phyloP scores from a whole-genome alignment of 1,284 basidiomycete species.

The Sanghuangporus weigelae region DNA sequence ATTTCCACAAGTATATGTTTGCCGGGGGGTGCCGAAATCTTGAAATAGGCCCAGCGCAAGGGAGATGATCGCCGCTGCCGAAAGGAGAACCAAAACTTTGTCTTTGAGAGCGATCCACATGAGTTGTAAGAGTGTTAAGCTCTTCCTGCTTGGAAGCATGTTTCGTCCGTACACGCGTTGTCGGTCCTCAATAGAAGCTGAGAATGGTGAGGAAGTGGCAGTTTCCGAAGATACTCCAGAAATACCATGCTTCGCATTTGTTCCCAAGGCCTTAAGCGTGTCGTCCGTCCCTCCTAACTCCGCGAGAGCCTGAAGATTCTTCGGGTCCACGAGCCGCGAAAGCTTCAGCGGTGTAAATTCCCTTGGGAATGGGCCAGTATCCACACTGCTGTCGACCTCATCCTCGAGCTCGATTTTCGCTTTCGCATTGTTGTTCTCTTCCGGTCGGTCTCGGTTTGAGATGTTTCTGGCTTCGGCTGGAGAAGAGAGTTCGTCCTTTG shows the following conservation, averaged over 20 bases:
- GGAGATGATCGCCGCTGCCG: slow-evolving; percentile 88
- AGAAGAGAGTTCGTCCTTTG: neutral
- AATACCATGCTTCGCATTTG: slow-evolving; percentile 56
- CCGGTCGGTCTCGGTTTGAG: neutral
- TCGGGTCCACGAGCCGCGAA: slow-evolving; percentile 87
- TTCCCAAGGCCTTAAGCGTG: slow-evolving; percentile 72
- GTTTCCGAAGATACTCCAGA: slow-evolving; percentile 22
- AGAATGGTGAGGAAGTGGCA: slow-evolving; percentile 25
- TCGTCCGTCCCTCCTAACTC: slow-evolving; percentile 71
- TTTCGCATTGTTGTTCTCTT: neutral
- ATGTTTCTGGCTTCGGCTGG: neutral
- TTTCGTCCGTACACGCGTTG: slow-evolving; percentile 81
- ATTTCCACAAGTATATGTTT: slow-evolving; percentile 36
- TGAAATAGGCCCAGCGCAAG: slow-evolving; percentile 44
- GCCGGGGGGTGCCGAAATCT: slow-evolving; percentile 72
- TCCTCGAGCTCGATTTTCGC: slow-evolving; percentile 19
- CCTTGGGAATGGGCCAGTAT: slow-evolving; percentile 44
- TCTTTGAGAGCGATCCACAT: slow-evolving; percentile 97
- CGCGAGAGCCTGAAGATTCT: slow-evolving; percentile 63
- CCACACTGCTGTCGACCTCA: slow-evolving; percentile 20
- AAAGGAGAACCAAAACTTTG: slow-evolving; percentile 88
- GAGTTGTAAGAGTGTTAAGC: slow-evolving; percentile 76
- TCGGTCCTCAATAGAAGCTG: slow-evolving; percentile 59
- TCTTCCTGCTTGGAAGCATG: slow-evolving; percentile 69
- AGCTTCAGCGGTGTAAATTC: slow-evolving; percentile 69